Percentiles rank a stretch among this genome's conserved stretches.
These are phyloP conservation scores for Cenchrus americanus DNA, from an alignment of 176 grass and related monocot species.

Conservation along the genomic window DNA sequence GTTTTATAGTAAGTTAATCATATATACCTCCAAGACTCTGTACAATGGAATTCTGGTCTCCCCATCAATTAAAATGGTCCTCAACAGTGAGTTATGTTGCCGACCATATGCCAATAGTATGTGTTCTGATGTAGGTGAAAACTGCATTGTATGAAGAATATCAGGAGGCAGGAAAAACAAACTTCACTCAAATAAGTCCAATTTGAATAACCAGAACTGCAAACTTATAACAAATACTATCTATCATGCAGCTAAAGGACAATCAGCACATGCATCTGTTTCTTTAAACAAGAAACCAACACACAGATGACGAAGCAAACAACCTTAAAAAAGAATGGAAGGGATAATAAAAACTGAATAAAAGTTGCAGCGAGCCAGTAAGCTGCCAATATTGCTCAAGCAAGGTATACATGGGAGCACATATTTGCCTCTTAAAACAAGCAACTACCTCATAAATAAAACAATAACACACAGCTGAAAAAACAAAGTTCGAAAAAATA, in stretches of 20 bases:
- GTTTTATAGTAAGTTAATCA: not conserved
- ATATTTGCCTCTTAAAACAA: constrained; percentile 1
- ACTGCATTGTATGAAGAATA: constrained; percentile 53
- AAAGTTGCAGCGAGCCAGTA: not conserved
- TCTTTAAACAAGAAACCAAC: not conserved
- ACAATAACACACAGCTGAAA: not conserved
- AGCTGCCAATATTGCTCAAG: not conserved
- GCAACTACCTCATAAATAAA: not conserved
- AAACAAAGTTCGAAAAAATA: constrained; percentile 30
- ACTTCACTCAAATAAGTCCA: constrained; percentile 10
- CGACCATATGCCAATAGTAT: constrained; percentile 98
- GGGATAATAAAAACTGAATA: not conserved
- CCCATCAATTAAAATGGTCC: constrained; percentile 81
- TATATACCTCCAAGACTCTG: constrained; percentile 93
- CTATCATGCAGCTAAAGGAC: not conserved
- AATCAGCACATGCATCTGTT: not conserved
- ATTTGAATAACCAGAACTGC: constrained; percentile 38
- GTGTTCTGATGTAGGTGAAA: constrained; percentile 95
- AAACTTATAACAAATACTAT: not conserved
- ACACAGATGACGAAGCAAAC: not conserved
- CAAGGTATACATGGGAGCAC: not conserved
- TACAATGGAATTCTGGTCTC: constrained; percentile 85
- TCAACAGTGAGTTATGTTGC: constrained; percentile 84
- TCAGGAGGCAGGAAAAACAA: not conserved
- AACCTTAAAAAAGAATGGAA: not conserved